Base-by-base conservation (phyloP, 1,139 yeast genomes). In the Lodderomyces margitis region DNA sequence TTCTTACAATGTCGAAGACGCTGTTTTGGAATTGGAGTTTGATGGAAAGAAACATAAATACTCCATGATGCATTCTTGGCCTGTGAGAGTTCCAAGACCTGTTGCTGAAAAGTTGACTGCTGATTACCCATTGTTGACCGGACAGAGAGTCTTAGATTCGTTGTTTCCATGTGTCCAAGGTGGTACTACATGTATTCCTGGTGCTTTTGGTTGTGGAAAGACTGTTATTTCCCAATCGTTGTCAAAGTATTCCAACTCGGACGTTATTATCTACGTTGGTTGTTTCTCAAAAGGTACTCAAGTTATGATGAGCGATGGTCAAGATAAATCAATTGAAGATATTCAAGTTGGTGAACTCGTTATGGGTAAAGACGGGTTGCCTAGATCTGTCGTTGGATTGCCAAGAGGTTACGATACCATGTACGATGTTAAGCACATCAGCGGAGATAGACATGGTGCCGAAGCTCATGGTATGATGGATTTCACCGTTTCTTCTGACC, bases 181-280 rank as follows among this genome's bases (percentile, higher is more conserved):
- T 74, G 99, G 99, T 75, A 92, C 99, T 40, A 92, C 99, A 34
- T 94, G 98, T 83, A 92, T 92, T 64, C 99, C 99, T 38, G 99
- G 99, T 69, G 99, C 99, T 49, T 92, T 92, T 59, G 99, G 99
- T 49, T 92, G 98, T 73, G 99, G 99, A 68, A 92, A 92, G 68
- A 92, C 99, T 10, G 99, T 92, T 58, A 92, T 92, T 64, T 92
- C 99, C 25, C 98, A 92, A 73, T 88, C 98, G 1, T 77, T 92
- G 61, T 92, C 98, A 51, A 92, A 92, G 69, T 92, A 83, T 70
- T 92, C 98, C 48, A 92, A 92, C 78, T 92, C 98, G 19, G 98
- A 92, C 65, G 87, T 87, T 44, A 92, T 92, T 64, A 86, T 91
- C 58, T 92, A 92, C 59, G 96, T 88, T 41, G 97, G 96, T 44